These are phyloP conservation scores for Metschnikowia koreensis DNA, from an alignment of 805 yeast genomes.

Conservation along the genomic window DNA sequence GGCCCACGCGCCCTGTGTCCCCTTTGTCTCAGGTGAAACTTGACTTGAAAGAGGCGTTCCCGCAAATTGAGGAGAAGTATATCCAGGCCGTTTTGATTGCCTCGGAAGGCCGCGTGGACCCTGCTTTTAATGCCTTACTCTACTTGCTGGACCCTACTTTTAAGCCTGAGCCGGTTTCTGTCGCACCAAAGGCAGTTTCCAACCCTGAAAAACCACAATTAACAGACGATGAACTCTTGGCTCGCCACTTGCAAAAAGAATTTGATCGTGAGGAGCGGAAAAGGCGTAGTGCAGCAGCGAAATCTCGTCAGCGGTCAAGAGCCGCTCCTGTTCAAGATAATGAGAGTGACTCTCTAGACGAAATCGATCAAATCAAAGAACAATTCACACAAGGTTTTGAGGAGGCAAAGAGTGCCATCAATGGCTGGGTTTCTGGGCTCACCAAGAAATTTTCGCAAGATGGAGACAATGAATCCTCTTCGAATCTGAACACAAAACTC, in stretches of 20 bases:
- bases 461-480: conserved; percentile 10
- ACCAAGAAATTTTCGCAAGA: conserved; percentile 47
- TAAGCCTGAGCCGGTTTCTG: conserved; percentile 48
- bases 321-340: conserved; percentile 18
- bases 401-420: conserved; percentile 74
- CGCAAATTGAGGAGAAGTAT: conserved; percentile 66
- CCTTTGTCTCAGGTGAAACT: conserved; percentile 53
- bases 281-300: conserved; percentile 23
- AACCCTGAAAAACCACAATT: conserved; percentile 24
- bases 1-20: conserved; percentile 57
- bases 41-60: conserved; percentile 83
- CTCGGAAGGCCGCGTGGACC: conserved; percentile 73
- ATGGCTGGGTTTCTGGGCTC: conserved; percentile 74
- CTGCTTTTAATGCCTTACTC: conserved; percentile 85
- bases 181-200: conserved; percentile 1
- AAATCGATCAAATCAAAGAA: conserved; percentile 63
- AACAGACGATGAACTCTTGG: conserved; percentile 75
- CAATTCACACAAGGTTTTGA: conserved; percentile 71
- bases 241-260: conserved; percentile 73
- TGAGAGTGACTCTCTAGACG: conserved; percentile 50
- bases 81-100: conserved; percentile 83
- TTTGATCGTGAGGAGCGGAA: conserved; percentile 45
- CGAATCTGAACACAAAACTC: conserved; percentile 29
- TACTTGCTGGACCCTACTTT: conserved; percentile 72
- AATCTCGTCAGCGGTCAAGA: conserved; percentile 9